These are phyloP conservation scores for Corylus americana DNA, from an alignment of 306 rosid genomes.

Conservation along the genomic window DNA sequence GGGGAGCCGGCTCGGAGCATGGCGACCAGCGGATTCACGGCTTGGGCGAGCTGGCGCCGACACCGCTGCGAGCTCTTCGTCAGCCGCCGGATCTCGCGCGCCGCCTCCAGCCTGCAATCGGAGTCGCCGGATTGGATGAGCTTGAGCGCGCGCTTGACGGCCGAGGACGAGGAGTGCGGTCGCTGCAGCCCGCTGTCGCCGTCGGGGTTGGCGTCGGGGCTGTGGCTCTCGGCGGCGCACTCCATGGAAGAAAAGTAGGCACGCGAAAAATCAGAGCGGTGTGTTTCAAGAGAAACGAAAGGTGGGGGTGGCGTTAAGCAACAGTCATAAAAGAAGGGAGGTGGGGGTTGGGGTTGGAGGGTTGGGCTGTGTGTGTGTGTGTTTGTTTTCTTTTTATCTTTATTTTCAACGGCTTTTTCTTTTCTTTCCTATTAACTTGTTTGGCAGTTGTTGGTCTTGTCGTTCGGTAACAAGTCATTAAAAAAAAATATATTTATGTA, in stretches of 20 bases:
- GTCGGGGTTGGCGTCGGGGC: slow-evolving; percentile 27
- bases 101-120: slow-evolving; percentile 58
- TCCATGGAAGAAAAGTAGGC: slow-evolving; percentile 18
- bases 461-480: slow-evolving; percentile 29
- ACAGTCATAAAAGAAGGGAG: slow-evolving; percentile 28
- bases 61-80: slow-evolving; percentile 88
- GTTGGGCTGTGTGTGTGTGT: background rate
- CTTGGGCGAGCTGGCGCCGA: slow-evolving; percentile 76
- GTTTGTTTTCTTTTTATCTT: background rate
- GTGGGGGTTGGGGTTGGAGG: background rate
- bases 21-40: slow-evolving; percentile 62
- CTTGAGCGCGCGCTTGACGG: slow-evolving; percentile 67
- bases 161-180: slow-evolving; percentile 40
- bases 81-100: slow-evolving; percentile 82
- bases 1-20: slow-evolving; percentile 65
- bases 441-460: slow-evolving; percentile 34
- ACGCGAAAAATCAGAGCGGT: slow-evolving; percentile 9
- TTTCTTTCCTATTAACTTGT: background rate
- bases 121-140: slow-evolving; percentile 63
- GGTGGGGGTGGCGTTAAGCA: slow-evolving; percentile 50
- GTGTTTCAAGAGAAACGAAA: slow-evolving; percentile 10
- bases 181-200: slow-evolving; percentile 18
- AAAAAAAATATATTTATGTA: background rate
- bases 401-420: background rate
- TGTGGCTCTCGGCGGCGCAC: slow-evolving; percentile 2